These are phyloP conservation scores for Tephrocybe sp. DNA, from an alignment of 768 basidiomycete species.

Conservation along the genomic window DNA sequence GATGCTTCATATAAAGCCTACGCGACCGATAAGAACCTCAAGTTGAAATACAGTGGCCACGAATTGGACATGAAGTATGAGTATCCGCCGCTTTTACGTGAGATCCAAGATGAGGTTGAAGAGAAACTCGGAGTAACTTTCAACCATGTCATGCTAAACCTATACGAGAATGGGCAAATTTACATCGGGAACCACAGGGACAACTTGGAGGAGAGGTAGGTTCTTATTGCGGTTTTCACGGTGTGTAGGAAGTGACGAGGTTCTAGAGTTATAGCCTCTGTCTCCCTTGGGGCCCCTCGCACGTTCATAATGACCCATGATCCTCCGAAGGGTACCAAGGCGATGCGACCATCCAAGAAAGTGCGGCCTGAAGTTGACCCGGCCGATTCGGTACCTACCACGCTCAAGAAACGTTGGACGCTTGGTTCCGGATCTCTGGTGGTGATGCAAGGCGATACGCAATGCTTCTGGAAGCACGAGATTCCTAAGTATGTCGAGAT, in stretches of 20 bases:
- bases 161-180: constrained; percentile 27
- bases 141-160: constrained; percentile 30
- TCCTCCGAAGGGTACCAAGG: constrained; percentile 2
- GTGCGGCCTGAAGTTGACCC: background rate
- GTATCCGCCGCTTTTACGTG: constrained; percentile 26
- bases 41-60: constrained; percentile 30
- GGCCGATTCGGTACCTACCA: background rate
- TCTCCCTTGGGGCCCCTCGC: constrained; percentile 28
- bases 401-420: constrained; percentile 22
- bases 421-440: constrained; percentile 26
- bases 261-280: constrained; percentile 28
- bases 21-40: constrained; percentile 23
- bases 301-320: constrained; percentile 30
- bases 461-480: constrained; percentile 30
- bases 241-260: background rate
- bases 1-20: constrained; percentile 23
- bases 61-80: constrained; percentile 26
- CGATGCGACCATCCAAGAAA: constrained; percentile 3
- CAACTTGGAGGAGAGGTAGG: constrained; percentile 25
- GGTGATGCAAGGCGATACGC: constrained; percentile 32
- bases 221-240: background rate
- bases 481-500: constrained; percentile 25
- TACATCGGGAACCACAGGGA: constrained; percentile 32
- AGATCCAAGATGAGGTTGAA: constrained; percentile 29
- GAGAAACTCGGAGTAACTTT: constrained; percentile 25